phyloP scores from a whole-genome alignment of 2,329 filamentous ascomycete species.

The Colletotrichum abscissum region DNA sequence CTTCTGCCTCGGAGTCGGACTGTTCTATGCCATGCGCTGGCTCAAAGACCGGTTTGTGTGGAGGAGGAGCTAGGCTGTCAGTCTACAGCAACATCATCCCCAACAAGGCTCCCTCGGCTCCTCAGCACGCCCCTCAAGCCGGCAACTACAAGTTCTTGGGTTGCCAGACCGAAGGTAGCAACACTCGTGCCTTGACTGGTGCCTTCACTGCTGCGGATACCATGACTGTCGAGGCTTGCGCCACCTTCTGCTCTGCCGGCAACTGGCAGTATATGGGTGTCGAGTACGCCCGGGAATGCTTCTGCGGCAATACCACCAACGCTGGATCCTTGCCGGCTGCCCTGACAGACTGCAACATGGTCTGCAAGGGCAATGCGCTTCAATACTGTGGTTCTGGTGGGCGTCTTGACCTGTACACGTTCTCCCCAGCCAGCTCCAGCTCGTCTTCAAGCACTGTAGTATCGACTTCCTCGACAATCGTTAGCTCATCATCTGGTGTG shows the following conservation, averaged over 20 bases:
- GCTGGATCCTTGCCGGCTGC: conserved; percentile 33
- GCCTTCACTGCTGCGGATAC: conserved; percentile 37
- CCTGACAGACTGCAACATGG: conserved; percentile 37
- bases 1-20: conserved; percentile 36
- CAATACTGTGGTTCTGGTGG: conserved; percentile 34
- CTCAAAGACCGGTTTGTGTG: conserved; percentile 28
- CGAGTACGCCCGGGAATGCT: conserved; percentile 44
- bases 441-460: not conserved
- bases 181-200: conserved; percentile 36
- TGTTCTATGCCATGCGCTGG: conserved; percentile 36
- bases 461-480: not conserved
- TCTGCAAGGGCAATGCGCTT: conserved; percentile 37
- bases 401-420: conserved; percentile 32
- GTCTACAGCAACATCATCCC: conserved; percentile 39
- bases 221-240: conserved; percentile 41
- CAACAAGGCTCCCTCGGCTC: conserved; percentile 27
- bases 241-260: conserved; percentile 39
- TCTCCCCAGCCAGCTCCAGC: not conserved
- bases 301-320: conserved; percentile 38
- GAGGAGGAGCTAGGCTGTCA: conserved; percentile 37
- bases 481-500: not conserved
- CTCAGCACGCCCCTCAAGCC: conserved; percentile 30
- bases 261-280: conserved; percentile 40
- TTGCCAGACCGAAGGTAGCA: conserved; percentile 39
- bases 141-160: conserved; percentile 39